A percentile compares a stretch with the other conserved stretches of the same genome.
These are phyloP conservation scores for Penicillium corylophilum DNA, from an alignment of 2,329 filamentous ascomycete species.

Conservation along the genomic window DNA sequence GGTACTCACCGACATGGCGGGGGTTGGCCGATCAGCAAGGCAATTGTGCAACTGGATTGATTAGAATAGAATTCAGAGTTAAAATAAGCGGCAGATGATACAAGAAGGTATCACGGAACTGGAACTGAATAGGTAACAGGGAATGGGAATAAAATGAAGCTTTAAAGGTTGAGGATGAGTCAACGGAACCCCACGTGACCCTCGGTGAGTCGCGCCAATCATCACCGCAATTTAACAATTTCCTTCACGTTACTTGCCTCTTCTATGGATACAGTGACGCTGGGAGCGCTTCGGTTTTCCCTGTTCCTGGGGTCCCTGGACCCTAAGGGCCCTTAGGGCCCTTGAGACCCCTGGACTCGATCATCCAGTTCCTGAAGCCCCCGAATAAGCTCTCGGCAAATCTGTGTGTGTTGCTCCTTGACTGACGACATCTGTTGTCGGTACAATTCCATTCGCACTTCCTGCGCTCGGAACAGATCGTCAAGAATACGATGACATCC, in stretches of 20 bases:
- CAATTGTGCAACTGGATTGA: constrained; percentile 2
- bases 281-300: neutral
- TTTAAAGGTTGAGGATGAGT: constrained; percentile 17
- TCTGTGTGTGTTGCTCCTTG: constrained; percentile 27
- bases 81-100: too few species aligned
- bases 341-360: constrained; percentile 21
- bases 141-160: neutral
- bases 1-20: constrained; percentile 38
- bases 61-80: neutral
- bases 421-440: constrained; percentile 29
- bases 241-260: neutral
- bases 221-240: constrained; percentile 16
- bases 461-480: constrained; percentile 42
- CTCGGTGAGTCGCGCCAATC: constrained; percentile 24
- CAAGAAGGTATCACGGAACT: neutral
- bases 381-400: constrained; percentile 31
- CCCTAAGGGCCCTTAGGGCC: neutral
- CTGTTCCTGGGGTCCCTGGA: neutral
- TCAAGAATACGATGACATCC: constrained; percentile 47
- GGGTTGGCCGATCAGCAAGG: constrained; percentile 10
- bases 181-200: constrained; percentile 28
- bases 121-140: neutral
- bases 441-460: constrained; percentile 36
- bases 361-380: constrained; percentile 29
- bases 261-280: neutral